These are phyloP conservation scores for Phytophthora hybrid DNA, from an alignment of 352 stramenopile genomes.

Conservation along the genomic window DNA sequence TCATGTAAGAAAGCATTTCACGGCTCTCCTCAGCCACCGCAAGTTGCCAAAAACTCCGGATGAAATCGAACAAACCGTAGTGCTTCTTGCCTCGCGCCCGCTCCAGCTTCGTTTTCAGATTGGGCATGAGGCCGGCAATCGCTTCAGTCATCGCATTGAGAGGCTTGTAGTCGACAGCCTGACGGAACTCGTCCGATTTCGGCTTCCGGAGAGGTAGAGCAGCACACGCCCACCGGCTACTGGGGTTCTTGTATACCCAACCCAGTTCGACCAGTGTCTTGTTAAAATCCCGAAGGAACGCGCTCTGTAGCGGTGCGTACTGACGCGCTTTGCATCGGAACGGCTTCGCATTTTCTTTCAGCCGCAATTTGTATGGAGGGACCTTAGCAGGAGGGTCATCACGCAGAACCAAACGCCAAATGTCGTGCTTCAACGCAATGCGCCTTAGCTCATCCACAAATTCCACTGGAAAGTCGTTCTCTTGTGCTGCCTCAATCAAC, in stretches of 20 bases:
- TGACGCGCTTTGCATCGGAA: slow-evolving; percentile 14
- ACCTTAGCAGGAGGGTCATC: slow-evolving; percentile 17
- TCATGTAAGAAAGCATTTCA: slow-evolving; percentile 36
- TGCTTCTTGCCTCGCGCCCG: neutral
- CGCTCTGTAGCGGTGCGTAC: slow-evolving; percentile 20
- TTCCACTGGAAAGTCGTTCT: slow-evolving; percentile 1
- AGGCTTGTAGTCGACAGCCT: slow-evolving; percentile 18
- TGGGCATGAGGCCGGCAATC: slow-evolving; percentile 19
- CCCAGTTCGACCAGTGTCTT: slow-evolving; percentile 14
- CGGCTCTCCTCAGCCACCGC: slow-evolving; percentile 9
- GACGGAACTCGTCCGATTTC: slow-evolving; percentile 2
- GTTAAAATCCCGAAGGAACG: slow-evolving; percentile 10
- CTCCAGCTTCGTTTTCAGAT: slow-evolving; percentile 13
- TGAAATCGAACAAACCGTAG: slow-evolving; percentile 27
- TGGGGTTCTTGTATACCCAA: slow-evolving; percentile 17
- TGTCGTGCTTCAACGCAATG: slow-evolving; percentile 9
- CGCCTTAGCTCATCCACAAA: neutral
- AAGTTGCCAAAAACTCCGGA: slow-evolving; percentile 36
- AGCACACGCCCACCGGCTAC: slow-evolving; percentile 10
- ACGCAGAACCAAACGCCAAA: slow-evolving; percentile 10
- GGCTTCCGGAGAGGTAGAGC: slow-evolving; percentile 7
- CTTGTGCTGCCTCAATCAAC: neutral
- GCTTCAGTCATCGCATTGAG: slow-evolving; percentile 20
- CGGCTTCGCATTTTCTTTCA: slow-evolving; percentile 7
- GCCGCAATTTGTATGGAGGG: slow-evolving; percentile 5